Evolutionary conservation across 2,329 filamentous ascomycete genomes (phyloP), one percentile per base, ranked within the genome.

Genomic region (Phoma herbarum): DNA sequence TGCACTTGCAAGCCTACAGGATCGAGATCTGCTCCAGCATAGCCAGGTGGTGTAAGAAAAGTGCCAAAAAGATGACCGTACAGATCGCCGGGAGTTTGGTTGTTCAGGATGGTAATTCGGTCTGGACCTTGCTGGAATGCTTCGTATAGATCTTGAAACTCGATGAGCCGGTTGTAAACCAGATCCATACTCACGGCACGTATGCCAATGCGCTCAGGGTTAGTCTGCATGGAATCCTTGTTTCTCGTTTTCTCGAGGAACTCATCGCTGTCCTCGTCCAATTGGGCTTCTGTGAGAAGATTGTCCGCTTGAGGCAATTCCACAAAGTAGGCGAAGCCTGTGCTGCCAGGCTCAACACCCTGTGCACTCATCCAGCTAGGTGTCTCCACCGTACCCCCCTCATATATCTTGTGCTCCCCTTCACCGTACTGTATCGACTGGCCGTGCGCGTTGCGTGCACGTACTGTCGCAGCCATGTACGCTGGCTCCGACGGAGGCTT

Each of bases 321-420:
- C 33, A 91, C 79, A 8, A 89, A 89, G 22, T 89, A 86, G 64
- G 86, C 83, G 71, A 87, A 90, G 52, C 89, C 89, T 70, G 90
- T 81, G 18, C 88, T 90, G 41, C 89, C 89, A 72, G 88, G 88
- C 71, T 92, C 89, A 29, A 89, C 76, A 3, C 89, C 89, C 64
- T 89, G 86, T 80, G 88, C 87, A 79, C 87, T 89, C 59, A 91
- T 81, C 88, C 91, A 91, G 72, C 85, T 89, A 39, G 89, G 89
- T 22, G 86, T 78, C 70, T 90, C 88, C 0, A 72, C 62, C n/a
- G 71, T 63, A 26, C 72, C 68, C 23, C 73, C 63, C 20, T 75
- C 62, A 55, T 77, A 78, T 9, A 70, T 68, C 5, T 70, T 59
- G 57, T 71, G 66, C 22, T 54, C 41, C 35, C 57, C 66, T 4